phyloP scores from a whole-genome alignment of 305 asterid genomes.

The Rubia tinctorum region DNA sequence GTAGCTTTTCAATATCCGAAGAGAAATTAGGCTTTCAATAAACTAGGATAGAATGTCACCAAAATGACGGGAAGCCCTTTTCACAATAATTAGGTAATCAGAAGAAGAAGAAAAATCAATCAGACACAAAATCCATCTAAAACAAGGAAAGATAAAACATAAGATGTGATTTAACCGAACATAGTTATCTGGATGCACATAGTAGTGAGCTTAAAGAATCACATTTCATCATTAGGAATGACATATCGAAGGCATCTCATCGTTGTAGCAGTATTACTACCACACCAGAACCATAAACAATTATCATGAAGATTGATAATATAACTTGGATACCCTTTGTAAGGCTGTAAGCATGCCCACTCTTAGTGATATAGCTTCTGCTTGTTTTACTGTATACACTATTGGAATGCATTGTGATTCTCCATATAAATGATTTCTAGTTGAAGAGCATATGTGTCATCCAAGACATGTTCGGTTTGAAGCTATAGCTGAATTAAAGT shows the following conservation, averaged over 20 bases:
- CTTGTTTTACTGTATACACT: too few relatives aligned
- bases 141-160: not conserved
- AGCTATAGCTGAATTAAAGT: too few relatives aligned
- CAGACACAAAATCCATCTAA: not conserved
- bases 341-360: too few relatives aligned
- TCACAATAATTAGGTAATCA: slow-evolving; percentile 15
- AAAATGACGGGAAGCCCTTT: slow-evolving; percentile 91
- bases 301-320: not conserved
- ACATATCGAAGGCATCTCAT: not conserved
- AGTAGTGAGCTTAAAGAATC: slow-evolving; percentile 68
- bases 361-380: too few relatives aligned
- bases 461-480: too few relatives aligned
- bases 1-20: slow-evolving; percentile 49
- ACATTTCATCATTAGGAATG: slow-evolving; percentile 18
- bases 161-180: slow-evolving; percentile 12
- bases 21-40: slow-evolving; percentile 69
- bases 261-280: not conserved
- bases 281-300: not conserved
- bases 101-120: not conserved
- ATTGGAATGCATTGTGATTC: too few relatives aligned
- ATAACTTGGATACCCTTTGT: too few relatives aligned
- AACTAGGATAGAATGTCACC: slow-evolving; percentile 84
- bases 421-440: too few relatives aligned
- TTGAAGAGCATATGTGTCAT: too few relatives aligned
- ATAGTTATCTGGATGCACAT: slow-evolving; percentile 90